Conservation (phyloP, 2,329 filamentous ascomycete genomes). For the Fusarium albosuccineum region DNA sequence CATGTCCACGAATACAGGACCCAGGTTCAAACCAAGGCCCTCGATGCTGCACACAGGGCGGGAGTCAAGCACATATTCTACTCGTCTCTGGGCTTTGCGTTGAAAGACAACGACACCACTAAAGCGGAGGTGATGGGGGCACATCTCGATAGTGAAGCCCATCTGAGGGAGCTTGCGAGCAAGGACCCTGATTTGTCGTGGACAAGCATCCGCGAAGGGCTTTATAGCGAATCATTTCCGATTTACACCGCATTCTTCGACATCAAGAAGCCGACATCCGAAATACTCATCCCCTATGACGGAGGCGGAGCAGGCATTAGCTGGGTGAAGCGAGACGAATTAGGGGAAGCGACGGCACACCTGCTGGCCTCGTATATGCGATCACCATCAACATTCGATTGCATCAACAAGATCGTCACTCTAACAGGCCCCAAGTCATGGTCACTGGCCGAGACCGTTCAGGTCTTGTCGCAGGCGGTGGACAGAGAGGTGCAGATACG, state of each 20-base stretch:
- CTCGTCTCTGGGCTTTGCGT: conserved; percentile 30
- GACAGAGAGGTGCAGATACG: neutral
- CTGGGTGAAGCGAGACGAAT: conserved; percentile 38
- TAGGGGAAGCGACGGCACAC: conserved; percentile 32
- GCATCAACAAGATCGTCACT: conserved; percentile 22
- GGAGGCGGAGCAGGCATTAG: conserved; percentile 24
- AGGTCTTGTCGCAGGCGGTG: neutral
- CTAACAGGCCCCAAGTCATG: conserved; percentile 18
- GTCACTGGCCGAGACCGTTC: conserved; percentile 17
- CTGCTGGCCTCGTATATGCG: conserved; percentile 20
- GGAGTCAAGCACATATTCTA: conserved; percentile 35
- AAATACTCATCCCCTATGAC: conserved; percentile 27
- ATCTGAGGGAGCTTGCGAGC: conserved; percentile 6
- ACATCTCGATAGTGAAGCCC: conserved; percentile 31
- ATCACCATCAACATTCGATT: neutral
- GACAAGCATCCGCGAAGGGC: conserved; percentile 35
- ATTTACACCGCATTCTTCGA: conserved; percentile 37
- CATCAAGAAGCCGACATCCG: neutral
- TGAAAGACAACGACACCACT: neutral
- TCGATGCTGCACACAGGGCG: conserved; percentile 24
- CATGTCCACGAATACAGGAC: conserved; percentile 33
- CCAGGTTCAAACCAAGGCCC: conserved; percentile 14
- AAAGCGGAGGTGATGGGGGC: conserved; percentile 36
- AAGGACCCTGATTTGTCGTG: neutral
- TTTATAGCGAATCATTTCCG: conserved; percentile 36